Conservation (phyloP, 2,329 filamentous ascomycete species). For the Colletotrichum australisinense region DNA sequence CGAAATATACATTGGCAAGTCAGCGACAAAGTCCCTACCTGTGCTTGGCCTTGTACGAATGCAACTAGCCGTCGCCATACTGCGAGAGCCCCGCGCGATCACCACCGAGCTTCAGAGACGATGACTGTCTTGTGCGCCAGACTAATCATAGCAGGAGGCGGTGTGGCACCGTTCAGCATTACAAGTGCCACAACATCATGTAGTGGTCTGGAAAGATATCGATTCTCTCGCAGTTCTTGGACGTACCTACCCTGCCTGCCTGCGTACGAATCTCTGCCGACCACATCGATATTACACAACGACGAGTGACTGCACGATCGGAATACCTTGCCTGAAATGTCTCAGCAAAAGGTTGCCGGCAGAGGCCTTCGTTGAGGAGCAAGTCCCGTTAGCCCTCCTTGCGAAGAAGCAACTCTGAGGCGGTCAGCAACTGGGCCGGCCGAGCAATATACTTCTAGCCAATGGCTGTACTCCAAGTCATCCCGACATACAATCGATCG, state of each 20-base stretch:
- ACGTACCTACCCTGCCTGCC: not conserved
- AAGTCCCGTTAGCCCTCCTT: not conserved
- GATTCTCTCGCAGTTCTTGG: not conserved
- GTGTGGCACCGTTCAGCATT: conserved; percentile 24
- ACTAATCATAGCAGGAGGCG: conserved; percentile 8
- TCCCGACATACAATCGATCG: not conserved
- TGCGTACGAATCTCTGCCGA: not conserved
- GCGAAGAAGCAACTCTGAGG: conserved; percentile 26
- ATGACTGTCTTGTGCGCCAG: not conserved
- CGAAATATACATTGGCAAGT: not conserved
- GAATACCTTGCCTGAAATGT: conserved; percentile 29
- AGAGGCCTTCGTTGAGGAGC: conserved; percentile 14
- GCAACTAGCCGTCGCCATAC: conserved; percentile 19
- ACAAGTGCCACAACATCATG: conserved; percentile 14
- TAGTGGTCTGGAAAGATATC: not conserved
- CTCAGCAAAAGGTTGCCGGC: conserved; percentile 7
- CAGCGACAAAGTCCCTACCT: not conserved
- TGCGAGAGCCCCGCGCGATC: not conserved
- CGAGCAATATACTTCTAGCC: not conserved
- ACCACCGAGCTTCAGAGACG: not conserved
- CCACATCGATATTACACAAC: conserved; percentile 22
- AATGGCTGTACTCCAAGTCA: not conserved
- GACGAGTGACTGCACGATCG: conserved; percentile 22
- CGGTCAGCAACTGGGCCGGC: conserved; percentile 19
- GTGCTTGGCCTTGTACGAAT: not conserved